phyloP scores from a whole-genome alignment of 208 protist genomes.

The Porcisia deanei region DNA sequence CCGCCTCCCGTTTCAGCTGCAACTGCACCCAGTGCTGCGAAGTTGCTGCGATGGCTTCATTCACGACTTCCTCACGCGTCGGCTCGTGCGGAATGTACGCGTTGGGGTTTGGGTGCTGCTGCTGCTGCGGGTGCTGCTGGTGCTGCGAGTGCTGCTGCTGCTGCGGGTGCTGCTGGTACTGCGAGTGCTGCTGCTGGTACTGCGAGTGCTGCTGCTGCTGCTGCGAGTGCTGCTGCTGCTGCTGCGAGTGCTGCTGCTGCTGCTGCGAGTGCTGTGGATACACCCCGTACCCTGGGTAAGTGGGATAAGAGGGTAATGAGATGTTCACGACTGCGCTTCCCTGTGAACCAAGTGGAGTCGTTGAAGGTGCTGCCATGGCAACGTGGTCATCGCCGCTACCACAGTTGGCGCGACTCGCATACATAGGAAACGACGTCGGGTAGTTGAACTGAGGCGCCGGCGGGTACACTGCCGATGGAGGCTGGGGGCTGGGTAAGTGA shows the following conservation, averaged over 20 bases:
- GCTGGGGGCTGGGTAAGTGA: background rate
- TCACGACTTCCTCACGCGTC: conserved; percentile 48
- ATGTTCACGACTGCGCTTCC: background rate
- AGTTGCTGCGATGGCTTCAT: conserved; percentile 41
- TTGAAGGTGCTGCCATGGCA: background rate
- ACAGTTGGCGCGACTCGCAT: background rate
- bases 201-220: too few species aligned
- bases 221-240: too few species aligned
- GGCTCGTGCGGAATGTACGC: conserved; percentile 20
- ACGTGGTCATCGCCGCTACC: background rate
- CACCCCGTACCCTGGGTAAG: conserved; percentile 11
- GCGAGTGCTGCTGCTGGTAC: too few species aligned
- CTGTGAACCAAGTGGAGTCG: background rate
- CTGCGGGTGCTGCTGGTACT: too few species aligned
- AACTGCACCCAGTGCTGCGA: conserved; percentile 52
- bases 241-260: too few species aligned
- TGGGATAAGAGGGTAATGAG: background rate
- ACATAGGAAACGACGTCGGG: conserved; percentile 8
- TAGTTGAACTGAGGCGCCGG: conserved; percentile 8
- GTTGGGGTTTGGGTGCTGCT: conserved; percentile 5
- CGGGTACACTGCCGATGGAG: background rate
- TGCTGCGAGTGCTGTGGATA: background rate
- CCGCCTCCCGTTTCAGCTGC: conserved; percentile 32
- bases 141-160: too few species aligned
- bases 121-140: background rate